These are phyloP conservation scores for Annulohypoxylon moriforme DNA, from an alignment of 495 filamentous ascomycete species.

Conservation along the genomic window DNA sequence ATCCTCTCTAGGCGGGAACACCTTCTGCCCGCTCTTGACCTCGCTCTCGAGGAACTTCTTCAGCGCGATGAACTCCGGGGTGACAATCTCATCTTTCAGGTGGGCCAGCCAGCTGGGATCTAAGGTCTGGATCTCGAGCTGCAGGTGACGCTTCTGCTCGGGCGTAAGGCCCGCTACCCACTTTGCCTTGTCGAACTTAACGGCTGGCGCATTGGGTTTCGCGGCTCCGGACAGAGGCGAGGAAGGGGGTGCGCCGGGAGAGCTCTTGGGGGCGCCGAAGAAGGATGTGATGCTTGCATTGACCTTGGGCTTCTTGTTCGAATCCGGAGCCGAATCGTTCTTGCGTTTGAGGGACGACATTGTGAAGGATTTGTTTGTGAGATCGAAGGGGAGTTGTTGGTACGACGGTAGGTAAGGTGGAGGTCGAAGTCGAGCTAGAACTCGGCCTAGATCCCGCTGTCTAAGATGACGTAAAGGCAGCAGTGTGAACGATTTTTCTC, in stretches of 20 bases:
- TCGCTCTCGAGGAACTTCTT: slow-evolving; percentile 90
- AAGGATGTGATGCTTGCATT: slow-evolving; percentile 67
- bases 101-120: slow-evolving; percentile 90
- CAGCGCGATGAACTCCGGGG: slow-evolving; percentile 80
- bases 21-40: slow-evolving; percentile 72
- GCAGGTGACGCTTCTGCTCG: slow-evolving; percentile 84
- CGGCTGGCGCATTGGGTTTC: slow-evolving; percentile 37
- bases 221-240: slow-evolving; percentile 43
- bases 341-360: slow-evolving; percentile 76
- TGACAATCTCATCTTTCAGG: slow-evolving; percentile 84
- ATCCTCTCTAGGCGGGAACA: slow-evolving; percentile 88
- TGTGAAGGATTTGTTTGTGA: background rate
- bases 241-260: slow-evolving; percentile 39
- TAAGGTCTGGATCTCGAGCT: slow-evolving; percentile 90
- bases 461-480: slow-evolving; percentile 28
- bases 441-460: slow-evolving; percentile 15
- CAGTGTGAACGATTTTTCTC: slow-evolving; percentile 20
- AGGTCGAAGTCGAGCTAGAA: slow-evolving; percentile 19
- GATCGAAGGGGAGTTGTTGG: background rate
- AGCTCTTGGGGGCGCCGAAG: slow-evolving; percentile 57
- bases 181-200: slow-evolving; percentile 84
- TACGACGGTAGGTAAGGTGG: background rate
- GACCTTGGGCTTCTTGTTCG: slow-evolving; percentile 79
- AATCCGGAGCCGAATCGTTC: slow-evolving; percentile 59
- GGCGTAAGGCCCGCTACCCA: slow-evolving; percentile 82